These are phyloP conservation scores for Amanita fuliginea DNA, from an alignment of 768 basidiomycete species.

Conservation along the genomic window DNA sequence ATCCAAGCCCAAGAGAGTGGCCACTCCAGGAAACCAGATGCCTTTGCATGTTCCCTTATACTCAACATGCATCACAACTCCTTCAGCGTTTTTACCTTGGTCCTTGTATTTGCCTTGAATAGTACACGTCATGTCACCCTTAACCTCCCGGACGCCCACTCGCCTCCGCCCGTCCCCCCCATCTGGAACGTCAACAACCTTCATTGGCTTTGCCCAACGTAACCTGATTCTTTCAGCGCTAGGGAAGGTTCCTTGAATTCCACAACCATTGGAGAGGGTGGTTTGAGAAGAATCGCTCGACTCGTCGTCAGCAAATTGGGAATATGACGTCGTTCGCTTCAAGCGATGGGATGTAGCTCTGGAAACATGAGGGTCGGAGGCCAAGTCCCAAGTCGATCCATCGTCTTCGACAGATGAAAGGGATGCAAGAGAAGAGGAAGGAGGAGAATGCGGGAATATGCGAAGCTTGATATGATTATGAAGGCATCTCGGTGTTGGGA, in stretches of 20 bases:
- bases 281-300: constrained; percentile 58
- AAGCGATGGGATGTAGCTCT: constrained; percentile 35
- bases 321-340: constrained; percentile 49
- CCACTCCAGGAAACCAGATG: constrained; percentile 76
- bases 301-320: constrained; percentile 72
- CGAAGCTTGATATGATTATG: constrained; percentile 66
- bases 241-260: constrained; percentile 70
- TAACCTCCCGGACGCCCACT: constrained; percentile 59
- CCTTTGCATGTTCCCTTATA: constrained; percentile 69
- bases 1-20: constrained; percentile 72
- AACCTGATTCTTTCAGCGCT: constrained; percentile 67
- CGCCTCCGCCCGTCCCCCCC: constrained; percentile 45
- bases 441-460: constrained; percentile 52
- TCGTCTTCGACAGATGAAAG: constrained; percentile 71
- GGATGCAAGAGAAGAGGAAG: constrained; percentile 56
- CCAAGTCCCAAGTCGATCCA: constrained; percentile 58
- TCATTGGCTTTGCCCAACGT: constrained; percentile 65
- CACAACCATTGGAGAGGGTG: constrained; percentile 48
- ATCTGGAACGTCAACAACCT: constrained; percentile 31
- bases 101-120: constrained; percentile 40
- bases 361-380: constrained; percentile 67
- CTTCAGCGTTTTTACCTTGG: constrained; percentile 29
- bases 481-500: constrained; percentile 69
- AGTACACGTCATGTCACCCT: constrained; percentile 53
- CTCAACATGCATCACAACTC: constrained; percentile 52